phyloP scores from a whole-genome alignment of 2,329 filamentous ascomycete species.

The Daldinia eschscholtzii region DNA sequence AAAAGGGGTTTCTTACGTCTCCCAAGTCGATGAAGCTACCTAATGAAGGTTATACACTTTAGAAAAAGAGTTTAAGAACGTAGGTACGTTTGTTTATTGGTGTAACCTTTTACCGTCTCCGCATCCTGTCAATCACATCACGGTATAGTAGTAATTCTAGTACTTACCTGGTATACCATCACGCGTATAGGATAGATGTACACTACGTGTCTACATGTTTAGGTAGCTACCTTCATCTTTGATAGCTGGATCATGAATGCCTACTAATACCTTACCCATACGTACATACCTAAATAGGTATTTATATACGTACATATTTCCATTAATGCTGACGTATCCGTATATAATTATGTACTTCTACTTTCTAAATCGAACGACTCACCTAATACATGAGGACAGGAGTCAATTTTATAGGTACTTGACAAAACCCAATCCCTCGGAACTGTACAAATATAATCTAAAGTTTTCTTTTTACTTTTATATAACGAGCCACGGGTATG shows the following conservation, averaged over 20 bases:
- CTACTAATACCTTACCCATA: too few relatives aligned
- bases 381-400: not conserved
- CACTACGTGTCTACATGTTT: not conserved
- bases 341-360: not conserved
- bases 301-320: not conserved
- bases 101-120: conserved; percentile 12
- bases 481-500: not conserved
- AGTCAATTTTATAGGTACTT: not conserved
- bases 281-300: not conserved
- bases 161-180: not conserved
- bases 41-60: conserved; percentile 10
- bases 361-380: not conserved
- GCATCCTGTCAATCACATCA: conserved; percentile 22
- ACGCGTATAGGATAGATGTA: not conserved
- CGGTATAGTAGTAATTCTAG: conserved; percentile 23
- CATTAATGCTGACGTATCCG: not conserved
- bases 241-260: too few relatives aligned
- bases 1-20: conserved; percentile 17
- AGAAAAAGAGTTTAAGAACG: conserved; percentile 5
- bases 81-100: not conserved
- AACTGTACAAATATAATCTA: not conserved
- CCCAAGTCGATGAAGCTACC: not conserved
- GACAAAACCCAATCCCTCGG: not conserved
- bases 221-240: too few relatives aligned
- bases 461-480: not conserved